Evolutionary conservation across 2,329 filamentous ascomycete species (phyloP), one percentile per base, ranked within the genome.

Genomic region (Diaporthe aspalathi): DNA sequence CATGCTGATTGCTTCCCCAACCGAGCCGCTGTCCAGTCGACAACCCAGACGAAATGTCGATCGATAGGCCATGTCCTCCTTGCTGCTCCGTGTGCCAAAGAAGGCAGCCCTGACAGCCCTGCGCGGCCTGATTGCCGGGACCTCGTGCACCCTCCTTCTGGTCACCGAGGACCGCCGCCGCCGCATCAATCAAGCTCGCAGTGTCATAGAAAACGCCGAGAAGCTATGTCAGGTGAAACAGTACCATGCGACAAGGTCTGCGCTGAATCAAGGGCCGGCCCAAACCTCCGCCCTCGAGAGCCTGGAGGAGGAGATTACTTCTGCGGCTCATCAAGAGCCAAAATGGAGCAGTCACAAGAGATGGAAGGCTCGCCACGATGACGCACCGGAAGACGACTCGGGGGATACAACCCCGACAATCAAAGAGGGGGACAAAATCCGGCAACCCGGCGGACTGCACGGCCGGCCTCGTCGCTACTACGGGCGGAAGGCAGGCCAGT

Each of bases 131-230:
- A 81, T 83, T 38, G 75, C 85, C 12, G 84, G 84, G 70, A 86
- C 84, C 1, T 83, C 83, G 5, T 85, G 83, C 77, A 82, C 83
- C 27, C 76, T 85, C 53, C 82, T 81, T 38, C 74, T 85, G 50
- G 73, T 85, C 68, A 80, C 80, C 68, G 84, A 85, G 74, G 84
- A 85, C 75, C 84, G 83, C 32, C 81, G 83, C 54, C 81, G 84
- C 16, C 80, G 82, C 49, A 84, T 86, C 75, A 81, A 83, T 63
- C 76, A 80, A 49, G 83, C 81, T 22, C 78, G 80, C 57, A 76
- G 77, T 62, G 80, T 80, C 14, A 77, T 83, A 52, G 77, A 80
- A 35, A 85, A 85, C 77, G 81, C 79, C 14, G 77, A 81, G 72
- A 80, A 76, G 56, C 77, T 86, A 66, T 83, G 80, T 62, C 77